Evolutionary conservation across 306 rosid species (phyloP).

Genomic region (Malus asiatica): DNA sequence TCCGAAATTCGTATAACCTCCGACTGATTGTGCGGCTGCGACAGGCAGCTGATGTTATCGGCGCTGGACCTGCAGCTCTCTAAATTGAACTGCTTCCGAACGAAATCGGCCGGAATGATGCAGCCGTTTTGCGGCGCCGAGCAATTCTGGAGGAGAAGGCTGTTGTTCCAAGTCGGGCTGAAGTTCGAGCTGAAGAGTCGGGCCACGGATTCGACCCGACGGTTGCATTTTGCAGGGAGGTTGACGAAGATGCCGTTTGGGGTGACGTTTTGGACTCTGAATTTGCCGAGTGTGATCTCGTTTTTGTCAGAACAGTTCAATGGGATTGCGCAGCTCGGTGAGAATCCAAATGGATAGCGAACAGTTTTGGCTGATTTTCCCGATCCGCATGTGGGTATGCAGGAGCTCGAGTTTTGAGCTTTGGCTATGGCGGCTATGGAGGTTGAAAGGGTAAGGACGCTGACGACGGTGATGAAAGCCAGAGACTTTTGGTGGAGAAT

Average conservation of each 20-base stretch:
- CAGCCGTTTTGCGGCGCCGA: slow-evolving; percentile 21
- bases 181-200: slow-evolving; percentile 31
- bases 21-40: background rate
- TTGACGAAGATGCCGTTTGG: slow-evolving; percentile 36
- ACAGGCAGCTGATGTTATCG: slow-evolving; percentile 45
- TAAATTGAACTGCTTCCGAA: slow-evolving; percentile 8
- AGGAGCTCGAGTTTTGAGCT: slow-evolving; percentile 19
- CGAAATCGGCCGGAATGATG: slow-evolving; percentile 24
- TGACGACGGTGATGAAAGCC: slow-evolving; percentile 6
- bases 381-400: slow-evolving; percentile 24
- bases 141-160: slow-evolving; percentile 54
- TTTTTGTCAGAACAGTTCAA: slow-evolving; percentile 19
- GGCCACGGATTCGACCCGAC: slow-evolving; percentile 18
- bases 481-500: slow-evolving; percentile 5
- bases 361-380: slow-evolving; percentile 3
- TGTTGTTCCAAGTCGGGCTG: slow-evolving; percentile 39
- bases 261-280: slow-evolving; percentile 43
- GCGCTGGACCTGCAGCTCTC: slow-evolving; percentile 11
- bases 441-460: background rate
- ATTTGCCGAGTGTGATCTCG: slow-evolving; percentile 21
- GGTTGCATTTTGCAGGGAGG: slow-evolving; percentile 44
- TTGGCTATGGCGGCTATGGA: slow-evolving; percentile 21
- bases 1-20: slow-evolving; percentile 8
- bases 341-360: slow-evolving; percentile 66
- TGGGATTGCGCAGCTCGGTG: slow-evolving; percentile 26